phyloP scores from a whole-genome alignment of 345 rosid species.

The Populus deltoides region DNA sequence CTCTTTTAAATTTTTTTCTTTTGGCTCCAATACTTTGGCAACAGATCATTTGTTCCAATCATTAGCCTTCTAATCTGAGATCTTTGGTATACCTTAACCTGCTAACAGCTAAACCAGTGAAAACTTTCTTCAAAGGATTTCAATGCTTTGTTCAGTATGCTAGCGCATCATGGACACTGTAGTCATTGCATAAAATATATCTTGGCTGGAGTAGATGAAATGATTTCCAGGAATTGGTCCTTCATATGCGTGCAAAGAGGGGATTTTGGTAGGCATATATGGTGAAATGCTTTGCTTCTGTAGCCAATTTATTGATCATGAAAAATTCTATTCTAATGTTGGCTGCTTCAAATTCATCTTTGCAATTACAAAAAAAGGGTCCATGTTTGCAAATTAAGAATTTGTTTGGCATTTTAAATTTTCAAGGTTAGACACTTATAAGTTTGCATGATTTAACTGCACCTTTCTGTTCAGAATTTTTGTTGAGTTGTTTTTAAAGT shows the following conservation, averaged over 20 bases:
- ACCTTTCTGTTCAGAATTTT: neutral
- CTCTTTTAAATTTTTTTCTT: neutral
- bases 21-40: neutral
- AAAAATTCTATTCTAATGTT: neutral
- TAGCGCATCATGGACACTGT: neutral
- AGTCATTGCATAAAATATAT: neutral
- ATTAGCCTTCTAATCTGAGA: neutral
- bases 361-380: neutral
- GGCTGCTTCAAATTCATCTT: neutral
- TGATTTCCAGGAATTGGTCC: neutral
- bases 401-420: neutral
- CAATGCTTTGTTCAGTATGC: neutral
- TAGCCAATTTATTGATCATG: neutral
- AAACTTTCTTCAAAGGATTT: neutral
- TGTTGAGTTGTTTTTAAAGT: neutral
- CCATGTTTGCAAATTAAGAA: neutral
- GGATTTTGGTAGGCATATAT: neutral
- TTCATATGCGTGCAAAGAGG: neutral
- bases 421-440: neutral
- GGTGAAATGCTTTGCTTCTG: neutral
- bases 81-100: neutral
- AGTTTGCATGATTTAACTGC: neutral
- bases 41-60: constrained; percentile 2
- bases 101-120: neutral
- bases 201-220: neutral